Base-by-base conservation (phyloP, 257 asterid genomes). In the Fraxinus cuspidata region DNA sequence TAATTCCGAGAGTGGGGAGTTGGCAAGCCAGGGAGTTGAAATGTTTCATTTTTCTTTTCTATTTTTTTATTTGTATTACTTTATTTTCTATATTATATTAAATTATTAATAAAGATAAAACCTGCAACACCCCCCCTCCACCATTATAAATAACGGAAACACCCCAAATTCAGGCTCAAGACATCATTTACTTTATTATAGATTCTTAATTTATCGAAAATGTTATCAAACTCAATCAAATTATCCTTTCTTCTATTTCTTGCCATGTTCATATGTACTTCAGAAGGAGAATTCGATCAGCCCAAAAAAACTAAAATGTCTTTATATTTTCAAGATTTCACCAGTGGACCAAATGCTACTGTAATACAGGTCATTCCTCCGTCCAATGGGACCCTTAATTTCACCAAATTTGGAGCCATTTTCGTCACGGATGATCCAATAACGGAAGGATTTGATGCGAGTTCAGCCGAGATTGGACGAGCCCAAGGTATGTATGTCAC, bases 401-500 rank as follows among this genome's bases (percentile, higher is more conserved):
- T 88, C 84, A 60, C 74, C 10, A 83, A 74, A 3, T 88, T 88
- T 1, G 92, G 92, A 31, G 81, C 90, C 74, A 77, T 88, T 1
- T 88, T 90, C 81, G 75, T 81, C 79, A 84, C 86, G 1, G 90
- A 88, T 5, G 90, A 86, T 47, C 89, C 90, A 8, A 44, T 88
- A 47, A 86, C 92, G 0, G 64, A 79, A 63, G 78, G 56, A 2
- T 27, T 81, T 0, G 87, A 84, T 5, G 83, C 74, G 23, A 84
- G 58, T 25, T 88, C 92, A 3, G 68, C 80, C 16, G 82, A 64
- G 71, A 34, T 88, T 2, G 90, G 74, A 6, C 77, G 92, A 37
- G 92, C 80, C 0, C 92, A 83, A 67, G 92, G 92, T 44, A 3
- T 88, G 44, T 86, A 83, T 58, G 83, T 86, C 65, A 88, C 92